These are phyloP conservation scores for Tylopilus sp. DNA, from an alignment of 1,284 basidiomycete species.

Conservation along the genomic window DNA sequence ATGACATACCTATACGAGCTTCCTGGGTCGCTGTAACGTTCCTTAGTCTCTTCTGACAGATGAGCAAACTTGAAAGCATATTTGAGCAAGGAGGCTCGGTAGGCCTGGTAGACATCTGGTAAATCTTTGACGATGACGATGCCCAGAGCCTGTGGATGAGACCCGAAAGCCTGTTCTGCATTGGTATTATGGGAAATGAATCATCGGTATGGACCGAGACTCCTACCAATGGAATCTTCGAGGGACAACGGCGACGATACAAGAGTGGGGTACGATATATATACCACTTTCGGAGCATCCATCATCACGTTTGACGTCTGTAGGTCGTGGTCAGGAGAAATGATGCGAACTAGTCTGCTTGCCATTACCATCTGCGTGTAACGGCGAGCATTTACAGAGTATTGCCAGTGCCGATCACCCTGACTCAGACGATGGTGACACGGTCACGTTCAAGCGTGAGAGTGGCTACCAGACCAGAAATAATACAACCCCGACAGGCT, in stretches of 20 bases:
- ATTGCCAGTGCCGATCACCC: background rate
- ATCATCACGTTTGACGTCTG: constrained; percentile 39
- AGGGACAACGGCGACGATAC: constrained; percentile 56
- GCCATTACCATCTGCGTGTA: constrained; percentile 4
- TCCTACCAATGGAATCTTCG: constrained; percentile 56
- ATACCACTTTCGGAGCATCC: constrained; percentile 57
- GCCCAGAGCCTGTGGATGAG: constrained; percentile 67
- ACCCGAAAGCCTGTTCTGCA: constrained; percentile 75
- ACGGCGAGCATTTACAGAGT: background rate
- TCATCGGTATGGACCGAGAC: background rate
- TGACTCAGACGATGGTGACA: no score
- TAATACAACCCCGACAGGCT: no score
- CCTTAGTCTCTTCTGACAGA: constrained; percentile 58
- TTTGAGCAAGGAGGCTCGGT: constrained; percentile 67
- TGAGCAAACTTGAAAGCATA: constrained; percentile 71
- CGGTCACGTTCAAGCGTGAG: background rate
- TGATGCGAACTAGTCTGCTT: constrained; percentile 8
- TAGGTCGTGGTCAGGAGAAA: constrained; percentile 10
- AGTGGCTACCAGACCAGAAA: no score
- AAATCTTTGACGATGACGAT: constrained; percentile 79
- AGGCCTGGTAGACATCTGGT: constrained; percentile 55
- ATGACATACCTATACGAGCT: constrained; percentile 64
- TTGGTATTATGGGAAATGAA: background rate
- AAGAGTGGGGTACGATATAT: constrained; percentile 65
- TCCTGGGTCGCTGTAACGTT: constrained; percentile 62